Conservation (phyloP, 2,329 filamentous ascomycete species). For the Magnaporthales sp. region DNA sequence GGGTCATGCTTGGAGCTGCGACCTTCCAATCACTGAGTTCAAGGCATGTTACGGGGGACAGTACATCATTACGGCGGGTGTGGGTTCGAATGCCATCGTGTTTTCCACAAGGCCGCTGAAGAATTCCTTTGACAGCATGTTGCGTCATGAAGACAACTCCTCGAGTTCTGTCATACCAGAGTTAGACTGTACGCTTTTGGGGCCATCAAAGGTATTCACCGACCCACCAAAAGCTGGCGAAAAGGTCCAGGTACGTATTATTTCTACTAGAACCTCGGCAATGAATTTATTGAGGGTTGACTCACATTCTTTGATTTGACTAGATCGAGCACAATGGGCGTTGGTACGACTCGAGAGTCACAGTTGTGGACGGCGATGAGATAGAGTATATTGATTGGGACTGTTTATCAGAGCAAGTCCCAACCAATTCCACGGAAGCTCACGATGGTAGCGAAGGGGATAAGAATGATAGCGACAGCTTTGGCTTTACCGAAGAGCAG, state of each 20-base stretch:
- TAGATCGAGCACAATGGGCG: not conserved
- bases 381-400: not conserved
- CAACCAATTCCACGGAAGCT: not conserved
- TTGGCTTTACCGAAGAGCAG: not conserved
- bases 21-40: not conserved
- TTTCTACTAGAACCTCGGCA: not conserved
- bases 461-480: not conserved
- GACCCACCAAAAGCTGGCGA: not conserved
- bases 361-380: not conserved
- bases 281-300: not conserved
- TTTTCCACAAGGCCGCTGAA: not conserved
- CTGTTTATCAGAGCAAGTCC: not conserved
- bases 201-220: not conserved
- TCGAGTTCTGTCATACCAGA: not conserved
- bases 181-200: not conserved
- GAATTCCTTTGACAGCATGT: not conserved
- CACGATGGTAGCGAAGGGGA: not conserved
- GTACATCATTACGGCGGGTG: not conserved
- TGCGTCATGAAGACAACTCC: not conserved
- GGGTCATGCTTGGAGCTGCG: not conserved
- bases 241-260: not conserved
- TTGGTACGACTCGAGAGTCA: not conserved
- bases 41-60: not conserved
- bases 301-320: not conserved
- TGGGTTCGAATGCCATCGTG: not conserved